phyloP scores from a whole-genome alignment of 208 protist genomes.

The Tritrichomonas musculus region DNA sequence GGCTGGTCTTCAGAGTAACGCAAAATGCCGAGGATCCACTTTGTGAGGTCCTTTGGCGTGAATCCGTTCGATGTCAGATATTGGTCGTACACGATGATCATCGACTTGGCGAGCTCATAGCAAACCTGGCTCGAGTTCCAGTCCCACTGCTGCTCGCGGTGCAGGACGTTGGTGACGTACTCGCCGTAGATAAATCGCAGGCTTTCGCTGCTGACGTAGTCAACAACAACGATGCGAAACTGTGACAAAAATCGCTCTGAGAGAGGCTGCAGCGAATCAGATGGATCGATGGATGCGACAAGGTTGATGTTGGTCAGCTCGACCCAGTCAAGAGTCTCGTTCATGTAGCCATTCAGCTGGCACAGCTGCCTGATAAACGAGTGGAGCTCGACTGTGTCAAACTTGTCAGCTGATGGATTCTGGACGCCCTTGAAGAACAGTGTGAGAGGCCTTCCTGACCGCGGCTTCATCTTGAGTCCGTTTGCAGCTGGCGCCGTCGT shows the following conservation, averaged over 20 bases:
- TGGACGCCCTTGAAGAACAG: conserved; percentile 73
- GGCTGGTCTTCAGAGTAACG: not conserved
- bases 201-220: not conserved
- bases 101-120: not conserved
- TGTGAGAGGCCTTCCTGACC: conserved; percentile 70
- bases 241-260: not conserved
- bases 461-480: not conserved
- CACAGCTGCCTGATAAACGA: conserved; percentile 84
- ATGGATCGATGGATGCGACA: not conserved
- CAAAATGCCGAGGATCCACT: not conserved
- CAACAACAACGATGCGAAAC: conserved; percentile 8
- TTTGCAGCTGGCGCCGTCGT: not conserved
- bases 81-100: conserved; percentile 3
- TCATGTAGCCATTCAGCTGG: conserved; percentile 24
- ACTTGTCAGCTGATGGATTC: conserved; percentile 87
- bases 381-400: conserved; percentile 89
- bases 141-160: not conserved
- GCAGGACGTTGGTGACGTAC: not conserved
- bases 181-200: not conserved
- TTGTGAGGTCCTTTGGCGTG: not conserved
- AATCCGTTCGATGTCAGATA: not conserved
- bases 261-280: not conserved
- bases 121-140: not conserved
- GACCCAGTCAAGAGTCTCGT: not conserved
- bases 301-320: not conserved